A percentile compares a stretch with the other conserved stretches of the same genome.
phyloP scores from a whole-genome alignment of 495 filamentous ascomycete genomes.

The Hamigera avellanea region DNA sequence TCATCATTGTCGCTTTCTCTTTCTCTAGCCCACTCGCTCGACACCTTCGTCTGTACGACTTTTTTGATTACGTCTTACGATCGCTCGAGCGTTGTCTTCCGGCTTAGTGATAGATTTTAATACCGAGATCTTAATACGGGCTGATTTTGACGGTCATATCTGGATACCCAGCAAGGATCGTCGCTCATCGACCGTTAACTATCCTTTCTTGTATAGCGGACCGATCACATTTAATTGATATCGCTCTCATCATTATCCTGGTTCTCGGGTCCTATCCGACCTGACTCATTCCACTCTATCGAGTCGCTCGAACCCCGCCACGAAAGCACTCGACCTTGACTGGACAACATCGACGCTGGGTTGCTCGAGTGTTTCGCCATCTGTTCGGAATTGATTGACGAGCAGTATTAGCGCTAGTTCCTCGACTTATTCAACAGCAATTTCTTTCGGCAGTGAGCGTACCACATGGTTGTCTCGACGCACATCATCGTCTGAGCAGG shows the following conservation, averaged over 20 bases:
- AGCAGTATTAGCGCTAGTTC: background rate
- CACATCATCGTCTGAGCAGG: background rate
- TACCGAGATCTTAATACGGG: background rate
- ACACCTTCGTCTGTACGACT: constrained; percentile 11
- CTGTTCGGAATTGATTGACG: too few species aligned
- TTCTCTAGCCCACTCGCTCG: constrained; percentile 18
- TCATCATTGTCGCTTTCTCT: constrained; percentile 22
- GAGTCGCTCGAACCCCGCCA: too few species aligned
- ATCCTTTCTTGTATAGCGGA: background rate
- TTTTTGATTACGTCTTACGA: constrained; percentile 12
- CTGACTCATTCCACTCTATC: too few species aligned
- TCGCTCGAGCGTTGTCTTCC: constrained; percentile 14
- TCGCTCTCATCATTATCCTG: too few species aligned
- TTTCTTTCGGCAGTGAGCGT: background rate
- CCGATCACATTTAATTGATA: background rate
- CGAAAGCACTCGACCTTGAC: too few species aligned
- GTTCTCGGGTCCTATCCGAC: too few species aligned
- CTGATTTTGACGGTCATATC: background rate
- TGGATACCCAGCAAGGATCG: background rate
- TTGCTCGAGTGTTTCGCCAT: too few species aligned
- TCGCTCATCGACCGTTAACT: background rate
- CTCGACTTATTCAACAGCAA: background rate
- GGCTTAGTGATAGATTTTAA: constrained; percentile 13
- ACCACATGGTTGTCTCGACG: background rate
- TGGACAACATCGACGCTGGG: too few species aligned